Evolutionary conservation across 768 basidiomycete genomes (phyloP), one percentile per base, ranked within the genome.

Genomic region (Hebeloma cylindrosporum): DNA sequence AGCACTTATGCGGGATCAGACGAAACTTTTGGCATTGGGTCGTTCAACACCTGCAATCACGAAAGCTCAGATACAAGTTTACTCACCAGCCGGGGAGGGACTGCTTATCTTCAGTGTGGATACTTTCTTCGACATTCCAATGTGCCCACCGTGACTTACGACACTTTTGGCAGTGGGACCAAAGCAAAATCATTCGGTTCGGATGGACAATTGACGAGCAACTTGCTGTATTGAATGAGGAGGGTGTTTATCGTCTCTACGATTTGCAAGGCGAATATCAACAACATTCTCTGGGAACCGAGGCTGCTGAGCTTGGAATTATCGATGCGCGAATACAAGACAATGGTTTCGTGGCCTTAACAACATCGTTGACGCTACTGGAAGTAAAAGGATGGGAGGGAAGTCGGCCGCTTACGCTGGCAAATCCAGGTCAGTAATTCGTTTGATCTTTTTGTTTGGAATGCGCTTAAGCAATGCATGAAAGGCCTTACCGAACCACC

Each of bases 341-440:
- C 50, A 82, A 77, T 49, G 96, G 95, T 0, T 63, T 98, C 27
- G 92, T 98, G 20, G 91, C 88, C 8, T 57, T 96, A 56, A 88
- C 90, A 0, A 82, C 83, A 3, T 79, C 82, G 7, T 62, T 95
- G 53, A 75, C 77, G 5, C 70, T 95, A 34, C 59, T 95, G 40
- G 93, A 98, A 60, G 83, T 95, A 43, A 88, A 88, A 62, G 90
- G 85, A 3, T 95, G 93, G 92, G 79, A 82, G 31, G 93, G 92
- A 10, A 78, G 69, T 5, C 77, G 87, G 46, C 83, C 90, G 2
- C 65, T 88, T 40, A 73, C 79, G 1, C 63, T 95, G 35, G 85
- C 88, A 17, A 82, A 78, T 60, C 78, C 88, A 57, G 81, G 93
- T 90, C 57, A 13, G 32, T 5, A 32, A 28, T 25, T 26, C 30